Evolutionary conservation across 2,329 filamentous ascomycete genomes (phyloP).

Genomic region (Cordyceps javanica): DNA sequence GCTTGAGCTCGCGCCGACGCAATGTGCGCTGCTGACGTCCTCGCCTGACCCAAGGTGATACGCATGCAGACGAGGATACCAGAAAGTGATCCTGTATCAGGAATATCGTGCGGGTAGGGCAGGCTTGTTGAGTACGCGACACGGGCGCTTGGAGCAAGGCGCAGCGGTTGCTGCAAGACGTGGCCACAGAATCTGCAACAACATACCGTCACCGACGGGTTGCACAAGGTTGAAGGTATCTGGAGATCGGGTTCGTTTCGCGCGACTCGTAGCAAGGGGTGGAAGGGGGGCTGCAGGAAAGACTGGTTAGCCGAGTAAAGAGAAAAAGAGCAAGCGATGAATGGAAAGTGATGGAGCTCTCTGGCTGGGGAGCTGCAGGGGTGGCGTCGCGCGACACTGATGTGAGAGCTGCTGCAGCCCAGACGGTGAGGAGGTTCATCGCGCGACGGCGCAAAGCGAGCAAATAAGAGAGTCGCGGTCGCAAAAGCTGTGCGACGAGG

Average conservation of each 20-base stretch:
- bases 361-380: conserved; percentile 12
- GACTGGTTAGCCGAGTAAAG: conserved; percentile 21
- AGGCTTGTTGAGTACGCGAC: conserved; percentile 9
- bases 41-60: neutral
- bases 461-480: conserved; percentile 6
- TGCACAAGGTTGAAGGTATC: conserved; percentile 49
- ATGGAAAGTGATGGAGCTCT: conserved; percentile 8
- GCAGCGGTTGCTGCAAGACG: conserved; percentile 28
- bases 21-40: neutral
- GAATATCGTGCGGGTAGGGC: neutral
- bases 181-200: conserved; percentile 28
- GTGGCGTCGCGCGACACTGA: neutral
- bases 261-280: conserved; percentile 56
- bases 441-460: conserved; percentile 7
- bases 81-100: neutral
- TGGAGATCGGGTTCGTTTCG: conserved; percentile 76
- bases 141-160: conserved; percentile 24
- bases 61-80: neutral
- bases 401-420: neutral
- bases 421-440: neutral
- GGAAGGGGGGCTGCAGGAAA: conserved; percentile 33
- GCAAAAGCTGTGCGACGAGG: conserved; percentile 12
- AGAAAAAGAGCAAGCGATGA: conserved; percentile 9
- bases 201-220: conserved; percentile 70
- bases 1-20: neutral